Conservation (phyloP, 2,329 filamentous ascomycete species). For the Xylariaceae sp. region DNA sequence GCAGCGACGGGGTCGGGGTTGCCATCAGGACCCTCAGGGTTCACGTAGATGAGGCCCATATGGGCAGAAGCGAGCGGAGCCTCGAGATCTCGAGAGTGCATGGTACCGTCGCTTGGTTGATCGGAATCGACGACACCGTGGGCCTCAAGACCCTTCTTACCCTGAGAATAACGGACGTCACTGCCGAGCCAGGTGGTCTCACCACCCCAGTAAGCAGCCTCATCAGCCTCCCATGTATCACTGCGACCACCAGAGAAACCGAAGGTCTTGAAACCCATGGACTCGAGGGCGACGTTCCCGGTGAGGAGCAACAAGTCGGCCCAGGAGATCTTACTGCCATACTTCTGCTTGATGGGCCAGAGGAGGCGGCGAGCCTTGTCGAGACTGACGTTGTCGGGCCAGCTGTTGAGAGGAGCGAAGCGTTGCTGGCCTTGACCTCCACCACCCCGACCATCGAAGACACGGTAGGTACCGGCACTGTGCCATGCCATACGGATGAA, state of each 20-base stretch:
- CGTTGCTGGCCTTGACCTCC: conserved; percentile 72
- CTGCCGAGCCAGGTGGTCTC: conserved; percentile 74
- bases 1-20: conserved; percentile 66
- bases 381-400: conserved; percentile 74
- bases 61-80: conserved; percentile 63
- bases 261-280: conserved; percentile 70
- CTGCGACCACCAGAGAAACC: conserved; percentile 70
- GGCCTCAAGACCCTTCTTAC: conserved; percentile 41
- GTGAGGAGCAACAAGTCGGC: conserved; percentile 68
- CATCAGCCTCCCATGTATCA: conserved; percentile 72
- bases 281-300: conserved; percentile 73
- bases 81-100: conserved; percentile 62
- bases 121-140: conserved; percentile 33
- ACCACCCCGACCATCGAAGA: conserved; percentile 70
- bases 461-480: conserved; percentile 73
- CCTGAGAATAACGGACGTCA: conserved; percentile 61
- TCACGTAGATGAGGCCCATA: conserved; percentile 80
- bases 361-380: conserved; percentile 78
- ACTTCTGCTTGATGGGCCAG: conserved; percentile 82
- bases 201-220: conserved; percentile 73
- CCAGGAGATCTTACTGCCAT: conserved; percentile 79
- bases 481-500: conserved; percentile 83
- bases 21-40: conserved; percentile 73
- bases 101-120: conserved; percentile 38
- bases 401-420: conserved; percentile 76